These are phyloP conservation scores for Lactifluus volemus DNA, from an alignment of 768 basidiomycete genomes.

Conservation along the genomic window DNA sequence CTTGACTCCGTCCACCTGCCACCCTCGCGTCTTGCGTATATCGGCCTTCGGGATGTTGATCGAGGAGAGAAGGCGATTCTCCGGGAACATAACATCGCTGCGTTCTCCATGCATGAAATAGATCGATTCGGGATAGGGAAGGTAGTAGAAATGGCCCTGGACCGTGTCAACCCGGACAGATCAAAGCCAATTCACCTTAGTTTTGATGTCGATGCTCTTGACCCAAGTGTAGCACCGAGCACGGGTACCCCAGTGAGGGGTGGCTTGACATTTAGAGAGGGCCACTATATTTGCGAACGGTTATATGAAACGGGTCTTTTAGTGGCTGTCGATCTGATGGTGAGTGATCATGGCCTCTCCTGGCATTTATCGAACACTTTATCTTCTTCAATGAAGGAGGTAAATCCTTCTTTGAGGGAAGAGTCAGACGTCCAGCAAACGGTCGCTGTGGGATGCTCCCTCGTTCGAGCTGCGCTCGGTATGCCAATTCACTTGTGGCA, in stretches of 20 bases:
- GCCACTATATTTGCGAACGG: constrained; percentile 96
- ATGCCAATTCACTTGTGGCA: constrained; percentile 21
- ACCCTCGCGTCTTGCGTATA: constrained; percentile 83
- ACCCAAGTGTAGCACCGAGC: constrained; percentile 92
- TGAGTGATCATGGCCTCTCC: constrained; percentile 26
- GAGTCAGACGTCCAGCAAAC: constrained; percentile 72
- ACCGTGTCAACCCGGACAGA: constrained; percentile 82
- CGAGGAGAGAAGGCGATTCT: constrained; percentile 81
- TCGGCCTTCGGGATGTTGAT: constrained; percentile 93
- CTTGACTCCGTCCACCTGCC: constrained; percentile 51
- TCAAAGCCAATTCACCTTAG: constrained; percentile 86
- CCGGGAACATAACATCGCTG: constrained; percentile 70
- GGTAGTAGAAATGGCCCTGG: constrained; percentile 94
- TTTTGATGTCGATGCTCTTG: constrained; percentile 93
- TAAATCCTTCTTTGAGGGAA: constrained; percentile 90
- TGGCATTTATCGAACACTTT: background rate
- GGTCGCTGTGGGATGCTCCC: constrained; percentile 81
- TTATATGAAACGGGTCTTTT: constrained; percentile 88
- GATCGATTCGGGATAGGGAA: constrained; percentile 84
- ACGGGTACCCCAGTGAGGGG: constrained; percentile 93
- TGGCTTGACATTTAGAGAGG: constrained; percentile 92
- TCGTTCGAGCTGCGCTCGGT: constrained; percentile 80
- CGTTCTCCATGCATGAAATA: constrained; percentile 57
- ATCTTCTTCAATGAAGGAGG: constrained; percentile 49
- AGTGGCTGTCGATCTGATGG: constrained; percentile 92